Conservation (phyloP, 352 stramenopile species). For the Pythium brachiatum region DNA sequence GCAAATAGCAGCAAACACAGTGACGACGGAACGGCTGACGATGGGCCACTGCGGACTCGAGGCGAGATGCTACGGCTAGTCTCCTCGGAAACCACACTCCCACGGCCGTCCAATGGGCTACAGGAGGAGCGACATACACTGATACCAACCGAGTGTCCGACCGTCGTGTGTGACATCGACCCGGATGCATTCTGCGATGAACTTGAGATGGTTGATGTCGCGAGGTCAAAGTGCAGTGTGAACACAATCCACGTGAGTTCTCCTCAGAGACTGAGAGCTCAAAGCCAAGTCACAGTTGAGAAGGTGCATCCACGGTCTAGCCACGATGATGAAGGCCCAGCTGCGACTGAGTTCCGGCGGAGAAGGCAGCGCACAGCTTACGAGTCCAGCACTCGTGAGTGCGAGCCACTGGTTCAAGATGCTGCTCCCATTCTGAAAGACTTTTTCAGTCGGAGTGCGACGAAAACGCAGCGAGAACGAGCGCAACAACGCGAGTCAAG, state of each 20-base stretch:
- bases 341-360: neutral
- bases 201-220: neutral
- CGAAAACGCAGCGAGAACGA: slow-evolving; percentile 35
- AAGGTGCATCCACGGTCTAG: slow-evolving; percentile 7
- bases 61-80: slow-evolving; percentile 22
- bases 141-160: slow-evolving; percentile 21
- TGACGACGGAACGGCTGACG: neutral
- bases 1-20: slow-evolving; percentile 3
- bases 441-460: slow-evolving; percentile 54
- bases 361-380: neutral
- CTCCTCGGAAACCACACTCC: slow-evolving; percentile 31
- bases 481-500: slow-evolving; percentile 36
- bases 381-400: neutral
- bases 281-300: neutral
- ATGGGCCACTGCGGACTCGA: neutral
- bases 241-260: slow-evolving; percentile 17
- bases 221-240: slow-evolving; percentile 2
- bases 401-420: slow-evolving; percentile 20
- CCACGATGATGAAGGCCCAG: neutral
- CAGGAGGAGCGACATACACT: neutral
- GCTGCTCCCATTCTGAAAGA: slow-evolving; percentile 53
- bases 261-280: neutral
- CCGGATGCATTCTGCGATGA: slow-evolving; percentile 4
- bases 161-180: slow-evolving; percentile 35
- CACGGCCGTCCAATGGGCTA: neutral